These are phyloP conservation scores for Osmozyma mogii DNA, from an alignment of 805 yeast species.

Conservation along the genomic window DNA sequence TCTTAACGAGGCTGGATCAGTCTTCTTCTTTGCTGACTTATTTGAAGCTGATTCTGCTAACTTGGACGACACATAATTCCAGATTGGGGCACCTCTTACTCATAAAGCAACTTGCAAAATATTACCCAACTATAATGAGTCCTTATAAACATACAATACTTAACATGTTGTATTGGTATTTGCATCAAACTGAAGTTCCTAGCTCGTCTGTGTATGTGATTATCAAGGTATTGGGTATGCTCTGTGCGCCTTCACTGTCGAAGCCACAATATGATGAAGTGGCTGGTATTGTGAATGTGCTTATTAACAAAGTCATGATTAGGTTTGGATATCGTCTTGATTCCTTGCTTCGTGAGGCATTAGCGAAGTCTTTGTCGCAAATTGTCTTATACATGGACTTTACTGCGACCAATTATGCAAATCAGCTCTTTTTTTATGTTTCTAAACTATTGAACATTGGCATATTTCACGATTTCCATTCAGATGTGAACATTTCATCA, in stretches of 20 bases:
- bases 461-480: neutral
- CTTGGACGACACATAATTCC: constrained; percentile 11
- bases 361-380: constrained; percentile 60
- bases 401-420: constrained; percentile 29
- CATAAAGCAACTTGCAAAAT: constrained; percentile 30
- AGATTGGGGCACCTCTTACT: constrained; percentile 35
- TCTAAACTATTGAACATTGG: neutral
- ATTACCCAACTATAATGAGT: constrained; percentile 8
- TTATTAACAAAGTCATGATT: constrained; percentile 30
- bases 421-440: constrained; percentile 24
- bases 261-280: constrained; percentile 27
- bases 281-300: constrained; percentile 42
- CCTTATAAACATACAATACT: constrained; percentile 10
- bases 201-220: neutral
- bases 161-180: constrained; percentile 12
- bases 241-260: constrained; percentile 12
- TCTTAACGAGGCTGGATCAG: constrained; percentile 44
- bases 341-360: constrained; percentile 50
- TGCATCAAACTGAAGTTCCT: constrained; percentile 8
- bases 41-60: constrained; percentile 2
- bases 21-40: constrained; percentile 14
- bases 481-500: constrained; percentile 13
- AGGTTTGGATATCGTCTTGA: constrained; percentile 33
- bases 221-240: constrained; percentile 1
- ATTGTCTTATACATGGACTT: constrained; percentile 29